A percentile compares a stretch with the other conserved stretches of the same genome.
Evolutionary conservation across 2,329 filamentous ascomycete genomes (phyloP).

Genomic region (Nemania bipapillata): DNA sequence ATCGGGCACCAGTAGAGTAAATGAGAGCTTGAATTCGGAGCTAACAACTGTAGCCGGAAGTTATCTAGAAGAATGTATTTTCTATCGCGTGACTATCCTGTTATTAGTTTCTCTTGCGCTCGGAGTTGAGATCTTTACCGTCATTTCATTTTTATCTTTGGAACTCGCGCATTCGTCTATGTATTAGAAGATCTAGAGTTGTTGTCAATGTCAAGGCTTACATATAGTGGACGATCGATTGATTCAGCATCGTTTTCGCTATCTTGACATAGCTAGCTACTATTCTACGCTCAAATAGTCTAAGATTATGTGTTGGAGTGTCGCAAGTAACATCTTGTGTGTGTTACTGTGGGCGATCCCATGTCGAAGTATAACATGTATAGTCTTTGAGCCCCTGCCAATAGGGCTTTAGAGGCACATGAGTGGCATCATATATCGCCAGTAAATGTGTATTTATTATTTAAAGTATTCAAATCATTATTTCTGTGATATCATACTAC

Average conservation of each 20-base stretch:
- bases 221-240: slow-evolving; percentile 73
- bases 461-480: background rate
- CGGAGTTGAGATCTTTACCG: slow-evolving; percentile 69
- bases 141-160: slow-evolving; percentile 70
- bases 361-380: too few relatives aligned
- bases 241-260: slow-evolving; percentile 77
- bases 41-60: slow-evolving; percentile 35
- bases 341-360: slow-evolving; percentile 77
- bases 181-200: slow-evolving; percentile 65
- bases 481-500: background rate
- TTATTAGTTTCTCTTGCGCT: slow-evolving; percentile 65
- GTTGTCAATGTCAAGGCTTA: slow-evolving; percentile 70
- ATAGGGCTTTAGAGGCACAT: too few relatives aligned
- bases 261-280: slow-evolving; percentile 72
- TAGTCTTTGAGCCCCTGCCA: too few relatives aligned
- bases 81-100: slow-evolving; percentile 62
- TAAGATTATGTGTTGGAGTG: slow-evolving; percentile 71
- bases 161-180: slow-evolving; percentile 71
- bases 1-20: slow-evolving; percentile 73
- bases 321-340: slow-evolving; percentile 73
- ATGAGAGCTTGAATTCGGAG: slow-evolving; percentile 51
- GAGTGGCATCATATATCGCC: too few relatives aligned
- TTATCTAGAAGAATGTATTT: slow-evolving; percentile 20
- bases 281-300: slow-evolving; percentile 71
- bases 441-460: background rate